Conservation (phyloP, 2,329 filamentous ascomycete species). For the Thielaviopsis populi region DNA sequence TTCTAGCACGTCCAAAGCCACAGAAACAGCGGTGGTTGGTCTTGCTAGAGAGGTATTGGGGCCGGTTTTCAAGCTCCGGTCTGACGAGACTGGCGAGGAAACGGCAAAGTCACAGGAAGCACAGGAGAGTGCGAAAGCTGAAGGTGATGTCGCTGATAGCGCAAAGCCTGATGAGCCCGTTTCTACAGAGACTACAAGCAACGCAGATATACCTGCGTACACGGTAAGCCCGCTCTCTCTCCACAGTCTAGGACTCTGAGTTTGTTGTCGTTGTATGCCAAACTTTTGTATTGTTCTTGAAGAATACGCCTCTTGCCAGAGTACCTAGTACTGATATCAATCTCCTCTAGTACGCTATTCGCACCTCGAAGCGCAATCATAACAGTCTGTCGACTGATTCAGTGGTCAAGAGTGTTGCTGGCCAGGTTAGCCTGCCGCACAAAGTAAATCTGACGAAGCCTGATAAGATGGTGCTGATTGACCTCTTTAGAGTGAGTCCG, state of each 20-base stretch:
- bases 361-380: constrained; percentile 62
- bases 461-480: constrained; percentile 64
- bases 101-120: background rate
- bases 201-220: constrained; percentile 20
- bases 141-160: background rate
- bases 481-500: constrained; percentile 41
- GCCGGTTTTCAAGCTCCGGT: constrained; percentile 42
- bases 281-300: no score
- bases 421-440: constrained; percentile 49
- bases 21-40: constrained; percentile 50
- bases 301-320: no score
- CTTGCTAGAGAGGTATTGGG: constrained; percentile 48
- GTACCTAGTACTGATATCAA: background rate
- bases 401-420: constrained; percentile 57
- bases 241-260: background rate
- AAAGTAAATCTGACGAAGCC: constrained; percentile 65
- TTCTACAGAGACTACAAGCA: background rate
- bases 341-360: constrained; percentile 59
- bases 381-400: constrained; percentile 49
- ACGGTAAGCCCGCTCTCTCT: constrained; percentile 29
- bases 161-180: background rate
- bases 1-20: constrained; percentile 45
- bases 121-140: background rate
- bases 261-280: no score
- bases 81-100: constrained; percentile 4